Conservation (phyloP, 495 filamentous ascomycete species). For the Penicillium pancosmium region DNA sequence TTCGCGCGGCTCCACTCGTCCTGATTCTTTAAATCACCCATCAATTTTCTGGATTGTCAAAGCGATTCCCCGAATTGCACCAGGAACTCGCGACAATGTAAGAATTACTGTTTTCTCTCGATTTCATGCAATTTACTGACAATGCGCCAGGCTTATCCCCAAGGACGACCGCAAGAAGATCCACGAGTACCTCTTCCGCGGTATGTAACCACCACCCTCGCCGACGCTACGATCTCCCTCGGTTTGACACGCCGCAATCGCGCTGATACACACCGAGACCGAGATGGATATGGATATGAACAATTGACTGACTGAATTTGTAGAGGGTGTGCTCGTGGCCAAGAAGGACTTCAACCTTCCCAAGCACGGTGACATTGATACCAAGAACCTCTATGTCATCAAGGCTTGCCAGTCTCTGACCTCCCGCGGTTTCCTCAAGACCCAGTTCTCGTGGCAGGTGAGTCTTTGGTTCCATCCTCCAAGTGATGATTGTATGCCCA, state of each 20-base stretch:
- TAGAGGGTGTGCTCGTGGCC: constrained; percentile 97
- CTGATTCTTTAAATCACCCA: constrained; percentile 45
- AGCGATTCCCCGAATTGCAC: constrained; percentile 62
- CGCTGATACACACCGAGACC: background rate
- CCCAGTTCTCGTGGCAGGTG: constrained; percentile 95
- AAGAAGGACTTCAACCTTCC: constrained; percentile 97
- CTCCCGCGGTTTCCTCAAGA: constrained; percentile 98
- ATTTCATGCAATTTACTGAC: constrained; percentile 21
- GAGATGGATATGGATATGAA: constrained; percentile 1
- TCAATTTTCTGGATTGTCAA: constrained; percentile 47
- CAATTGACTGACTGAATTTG: constrained; percentile 24
- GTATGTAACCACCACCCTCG: constrained; percentile 52
- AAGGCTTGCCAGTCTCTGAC: constrained; percentile 97
- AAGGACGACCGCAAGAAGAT: constrained; percentile 99
- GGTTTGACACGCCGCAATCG: constrained; percentile 8
- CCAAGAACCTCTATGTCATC: constrained; percentile 98
- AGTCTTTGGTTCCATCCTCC: too few relatives aligned
- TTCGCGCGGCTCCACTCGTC: constrained; percentile 42
- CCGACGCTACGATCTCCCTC: constrained; percentile 14
- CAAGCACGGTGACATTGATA: constrained; percentile 93
- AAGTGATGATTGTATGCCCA: too few relatives aligned
- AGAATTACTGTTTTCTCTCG: constrained; percentile 17
- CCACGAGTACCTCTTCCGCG: constrained; percentile 99
- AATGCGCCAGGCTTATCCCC: constrained; percentile 81
- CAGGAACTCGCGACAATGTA: constrained; percentile 65